A percentile compares a stretch with the other conserved stretches of the same genome.
These are phyloP conservation scores for Fomitopsis palustris DNA, from an alignment of 1,284 basidiomycete genomes.

Conservation along the genomic window DNA sequence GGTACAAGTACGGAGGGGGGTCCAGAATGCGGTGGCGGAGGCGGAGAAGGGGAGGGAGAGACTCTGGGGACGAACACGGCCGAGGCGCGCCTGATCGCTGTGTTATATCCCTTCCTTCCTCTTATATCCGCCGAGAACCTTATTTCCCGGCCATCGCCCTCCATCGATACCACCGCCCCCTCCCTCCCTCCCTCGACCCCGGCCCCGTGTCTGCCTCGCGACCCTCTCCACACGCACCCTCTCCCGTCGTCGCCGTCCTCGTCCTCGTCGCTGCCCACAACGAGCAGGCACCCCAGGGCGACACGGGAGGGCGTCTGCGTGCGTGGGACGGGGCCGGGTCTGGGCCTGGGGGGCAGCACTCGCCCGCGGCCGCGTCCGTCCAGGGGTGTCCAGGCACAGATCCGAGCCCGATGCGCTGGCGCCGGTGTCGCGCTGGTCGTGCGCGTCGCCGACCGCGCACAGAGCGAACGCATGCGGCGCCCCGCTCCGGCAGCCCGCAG, in stretches of 20 bases:
- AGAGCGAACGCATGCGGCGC: background rate
- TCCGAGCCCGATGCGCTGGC: background rate
- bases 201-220: background rate
- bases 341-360: background rate
- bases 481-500: too few species aligned
- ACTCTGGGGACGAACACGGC: background rate
- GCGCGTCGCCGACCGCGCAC: background rate
- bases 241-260: background rate
- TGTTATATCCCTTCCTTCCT: background rate
- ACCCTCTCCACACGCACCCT: background rate
- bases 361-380: background rate
- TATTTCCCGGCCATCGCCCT: constrained; percentile 2
- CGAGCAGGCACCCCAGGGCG: background rate
- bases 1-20: background rate
- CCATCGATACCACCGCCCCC: background rate
- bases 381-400: background rate
- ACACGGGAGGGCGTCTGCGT: background rate
- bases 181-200: background rate
- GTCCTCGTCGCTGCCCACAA: background rate
- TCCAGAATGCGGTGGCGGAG: background rate
- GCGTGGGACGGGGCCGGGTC: background rate
- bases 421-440: background rate
- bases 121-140: constrained; percentile 2
- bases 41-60: background rate
- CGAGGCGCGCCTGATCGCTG: background rate